A percentile compares a stretch with the other conserved stretches of the same genome.
phyloP scores from a whole-genome alignment of 2,329 filamentous ascomycete genomes.

The Ascocoryne sarcoides region DNA sequence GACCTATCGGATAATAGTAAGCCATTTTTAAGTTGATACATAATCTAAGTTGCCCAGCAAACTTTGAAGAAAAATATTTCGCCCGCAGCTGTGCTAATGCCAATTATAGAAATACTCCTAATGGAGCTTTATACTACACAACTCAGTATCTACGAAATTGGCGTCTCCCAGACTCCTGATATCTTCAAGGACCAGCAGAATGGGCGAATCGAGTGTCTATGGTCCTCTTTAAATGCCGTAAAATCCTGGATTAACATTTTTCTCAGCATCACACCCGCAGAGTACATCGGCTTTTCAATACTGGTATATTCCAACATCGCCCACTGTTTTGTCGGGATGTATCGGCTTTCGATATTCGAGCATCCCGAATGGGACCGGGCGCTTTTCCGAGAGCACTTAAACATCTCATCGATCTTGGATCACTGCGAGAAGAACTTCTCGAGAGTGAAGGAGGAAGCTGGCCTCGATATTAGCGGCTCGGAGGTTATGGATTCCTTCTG shows the following conservation, averaged over 20 bases:
- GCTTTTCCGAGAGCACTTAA: slow-evolving; percentile 1
- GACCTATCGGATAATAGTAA: not conserved
- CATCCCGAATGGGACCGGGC: slow-evolving; percentile 8
- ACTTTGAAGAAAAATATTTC: too few species aligned
- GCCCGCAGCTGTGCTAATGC: not conserved
- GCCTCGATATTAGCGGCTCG: slow-evolving; percentile 2
- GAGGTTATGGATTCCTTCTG: slow-evolving; percentile 2
- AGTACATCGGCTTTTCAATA: slow-evolving; percentile 5
- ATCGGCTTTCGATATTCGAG: slow-evolving; percentile 5
- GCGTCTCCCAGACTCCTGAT: slow-evolving; percentile 2
- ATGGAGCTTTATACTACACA: slow-evolving; percentile 7
- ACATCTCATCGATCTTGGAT: slow-evolving; percentile 4
- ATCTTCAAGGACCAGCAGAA: slow-evolving; percentile 5
- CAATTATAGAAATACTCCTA: slow-evolving; percentile 2
- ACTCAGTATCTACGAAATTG: slow-evolving; percentile 5
- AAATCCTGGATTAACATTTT: slow-evolving; percentile 7
- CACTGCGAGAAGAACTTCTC: slow-evolving; percentile 1
- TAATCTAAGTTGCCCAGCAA: not conserved
- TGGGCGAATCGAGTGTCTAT: slow-evolving; percentile 5
- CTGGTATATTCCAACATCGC: slow-evolving; percentile 1
- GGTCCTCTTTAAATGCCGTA: slow-evolving; percentile 3
- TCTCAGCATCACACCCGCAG: slow-evolving; percentile 2
- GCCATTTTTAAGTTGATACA: not conserved
- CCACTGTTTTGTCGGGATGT: slow-evolving; percentile 2
- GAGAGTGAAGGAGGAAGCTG: slow-evolving; percentile 2